Evolutionary conservation across 139 green algal genomes (phyloP).

Genomic region (Chlorella sp.): DNA sequence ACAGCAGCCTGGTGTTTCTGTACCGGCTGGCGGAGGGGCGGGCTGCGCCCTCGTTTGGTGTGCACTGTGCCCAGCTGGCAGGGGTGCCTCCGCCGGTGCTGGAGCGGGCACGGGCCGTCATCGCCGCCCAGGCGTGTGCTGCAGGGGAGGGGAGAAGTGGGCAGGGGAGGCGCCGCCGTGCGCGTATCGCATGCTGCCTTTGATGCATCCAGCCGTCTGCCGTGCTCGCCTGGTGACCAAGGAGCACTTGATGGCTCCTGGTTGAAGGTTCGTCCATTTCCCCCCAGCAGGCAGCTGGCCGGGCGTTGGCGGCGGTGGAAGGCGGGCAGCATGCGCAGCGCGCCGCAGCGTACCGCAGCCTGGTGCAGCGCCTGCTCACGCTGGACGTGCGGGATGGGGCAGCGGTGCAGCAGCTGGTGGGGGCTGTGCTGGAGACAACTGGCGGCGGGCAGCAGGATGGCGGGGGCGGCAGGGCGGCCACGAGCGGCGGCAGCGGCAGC

Average conservation of each 20-base stretch:
- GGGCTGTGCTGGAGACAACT: neutral
- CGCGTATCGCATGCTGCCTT: too few relatives aligned
- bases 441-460: neutral
- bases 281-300: neutral
- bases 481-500: too few relatives aligned
- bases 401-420: neutral
- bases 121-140: neutral
- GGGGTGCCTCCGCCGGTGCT: conserved; percentile 34
- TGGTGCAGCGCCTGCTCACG: conserved; percentile 23
- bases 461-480: too few relatives aligned
- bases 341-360: neutral
- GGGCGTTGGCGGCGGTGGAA: neutral
- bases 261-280: too few relatives aligned
- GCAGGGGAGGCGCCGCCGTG: neutral
- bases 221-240: too few relatives aligned
- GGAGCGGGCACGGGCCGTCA: conserved; percentile 18
- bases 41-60: conserved; percentile 69
- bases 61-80: conserved; percentile 60
- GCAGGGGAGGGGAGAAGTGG: too few relatives aligned
- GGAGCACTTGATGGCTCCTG: too few relatives aligned
- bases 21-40: conserved; percentile 74
- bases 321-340: neutral
- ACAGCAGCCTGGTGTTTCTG: conserved; percentile 66
- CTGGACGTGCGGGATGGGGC: conserved; percentile 2
- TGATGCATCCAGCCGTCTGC: too few relatives aligned